Evolutionary conservation across 2,329 filamentous ascomycete genomes (phyloP).

Genomic region (Ilyonectria destructans): DNA sequence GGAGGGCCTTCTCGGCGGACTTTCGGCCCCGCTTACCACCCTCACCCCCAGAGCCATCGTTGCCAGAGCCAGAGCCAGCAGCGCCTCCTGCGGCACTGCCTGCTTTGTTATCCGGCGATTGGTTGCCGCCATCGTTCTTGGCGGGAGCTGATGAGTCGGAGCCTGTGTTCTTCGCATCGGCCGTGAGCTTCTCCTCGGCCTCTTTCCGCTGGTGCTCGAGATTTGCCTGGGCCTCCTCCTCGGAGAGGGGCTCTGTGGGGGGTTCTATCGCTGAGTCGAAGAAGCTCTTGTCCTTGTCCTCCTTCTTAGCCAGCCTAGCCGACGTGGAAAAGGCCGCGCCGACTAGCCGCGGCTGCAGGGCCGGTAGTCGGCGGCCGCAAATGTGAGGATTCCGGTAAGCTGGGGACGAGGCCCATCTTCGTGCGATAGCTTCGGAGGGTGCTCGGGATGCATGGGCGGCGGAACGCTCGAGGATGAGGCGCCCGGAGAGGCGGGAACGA

Average conservation of each 20-base stretch:
- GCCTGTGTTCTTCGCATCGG: constrained; percentile 61
- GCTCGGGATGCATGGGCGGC: constrained; percentile 48
- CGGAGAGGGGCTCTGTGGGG: constrained; percentile 64
- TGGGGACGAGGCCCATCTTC: constrained; percentile 49
- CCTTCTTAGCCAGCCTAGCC: constrained; percentile 54
- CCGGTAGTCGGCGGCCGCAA: constrained; percentile 53
- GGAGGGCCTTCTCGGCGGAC: constrained; percentile 80
- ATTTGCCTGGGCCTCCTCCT: constrained; percentile 69
- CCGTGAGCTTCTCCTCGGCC: constrained; percentile 63
- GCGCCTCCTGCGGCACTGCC: constrained; percentile 71
- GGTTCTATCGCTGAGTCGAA: constrained; percentile 65
- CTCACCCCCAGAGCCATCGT: constrained; percentile 72
- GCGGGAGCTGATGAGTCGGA: constrained; percentile 63
- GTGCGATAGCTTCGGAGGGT: constrained; percentile 44
- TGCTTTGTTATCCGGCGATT: constrained; percentile 68
- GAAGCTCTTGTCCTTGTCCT: constrained; percentile 62
- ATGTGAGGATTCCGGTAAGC: constrained; percentile 50
- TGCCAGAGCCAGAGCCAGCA: constrained; percentile 63
- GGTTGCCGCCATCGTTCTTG: constrained; percentile 59
- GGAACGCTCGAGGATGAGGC: constrained; percentile 57
- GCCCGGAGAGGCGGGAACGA: constrained; percentile 59
- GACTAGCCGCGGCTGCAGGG: constrained; percentile 48
- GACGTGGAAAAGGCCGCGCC: constrained; percentile 58
- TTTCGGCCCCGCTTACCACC: constrained; percentile 82
- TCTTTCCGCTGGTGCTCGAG: constrained; percentile 63